These are phyloP conservation scores for Aspergillus tubingensis DNA, from an alignment of 2,329 filamentous ascomycete species.

Conservation along the genomic window DNA sequence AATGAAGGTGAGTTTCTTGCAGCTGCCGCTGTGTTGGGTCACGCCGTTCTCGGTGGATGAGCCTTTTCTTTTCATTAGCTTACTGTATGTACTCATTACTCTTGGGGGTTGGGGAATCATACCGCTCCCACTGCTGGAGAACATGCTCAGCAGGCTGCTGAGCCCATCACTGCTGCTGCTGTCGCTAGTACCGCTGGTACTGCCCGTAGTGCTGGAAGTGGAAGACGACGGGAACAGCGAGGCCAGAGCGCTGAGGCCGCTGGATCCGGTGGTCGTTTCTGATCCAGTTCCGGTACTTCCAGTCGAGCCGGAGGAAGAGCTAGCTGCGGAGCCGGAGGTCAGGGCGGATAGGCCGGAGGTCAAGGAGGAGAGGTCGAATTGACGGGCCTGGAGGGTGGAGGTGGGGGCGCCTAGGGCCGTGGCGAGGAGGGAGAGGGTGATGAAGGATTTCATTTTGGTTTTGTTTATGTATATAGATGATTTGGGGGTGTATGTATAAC, in stretches of 20 bases:
- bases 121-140: not conserved
- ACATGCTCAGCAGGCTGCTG: not conserved
- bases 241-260: conserved; percentile 15
- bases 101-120: not conserved
- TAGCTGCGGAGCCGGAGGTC: not conserved
- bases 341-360: conserved; percentile 1
- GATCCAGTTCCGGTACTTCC: not conserved
- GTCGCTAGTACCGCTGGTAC: not conserved
- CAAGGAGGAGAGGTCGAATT: conserved; percentile 16
- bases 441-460: conserved; percentile 26
- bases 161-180: not conserved
- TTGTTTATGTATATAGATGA: not conserved
- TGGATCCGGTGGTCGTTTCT: not conserved
- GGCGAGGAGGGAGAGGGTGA: conserved; percentile 24
- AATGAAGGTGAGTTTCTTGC: conserved; percentile 46
- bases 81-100: too few species aligned
- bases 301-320: not conserved
- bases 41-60: conserved; percentile 44
- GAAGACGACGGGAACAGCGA: conserved; percentile 14
- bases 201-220: not conserved
- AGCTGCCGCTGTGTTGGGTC: conserved; percentile 39
- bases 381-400: conserved; percentile 26
- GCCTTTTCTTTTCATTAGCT: not conserved
- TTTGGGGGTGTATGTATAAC: not conserved
- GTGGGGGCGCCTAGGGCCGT: conserved; percentile 28